Evolutionary conservation across 805 yeast species (phyloP).

Genomic region (Candida manassasensis): DNA sequence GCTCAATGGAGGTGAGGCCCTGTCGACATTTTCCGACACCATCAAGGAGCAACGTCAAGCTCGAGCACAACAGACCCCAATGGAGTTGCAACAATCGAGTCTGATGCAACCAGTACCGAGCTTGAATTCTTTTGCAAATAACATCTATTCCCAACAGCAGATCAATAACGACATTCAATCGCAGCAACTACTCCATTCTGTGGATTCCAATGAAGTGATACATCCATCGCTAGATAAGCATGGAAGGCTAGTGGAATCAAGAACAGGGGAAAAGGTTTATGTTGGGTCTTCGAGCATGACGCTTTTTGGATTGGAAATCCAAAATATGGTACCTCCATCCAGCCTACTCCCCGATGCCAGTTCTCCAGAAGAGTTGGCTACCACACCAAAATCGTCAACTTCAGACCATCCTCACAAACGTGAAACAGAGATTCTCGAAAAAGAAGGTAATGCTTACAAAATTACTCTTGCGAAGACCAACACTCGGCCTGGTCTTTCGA

Average conservation of each 20-base stretch:
- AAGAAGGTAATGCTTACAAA: slow-evolving; percentile 73
- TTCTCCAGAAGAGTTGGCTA: slow-evolving; percentile 5
- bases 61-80: slow-evolving; percentile 3
- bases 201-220: slow-evolving; percentile 44
- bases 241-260: slow-evolving; percentile 66
- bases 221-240: slow-evolving; percentile 69
- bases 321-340: slow-evolving; percentile 48
- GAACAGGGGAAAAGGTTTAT: slow-evolving; percentile 71
- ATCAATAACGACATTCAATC: slow-evolving; percentile 4
- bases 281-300: slow-evolving; percentile 86
- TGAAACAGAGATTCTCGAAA: slow-evolving; percentile 58
- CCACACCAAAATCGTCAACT: slow-evolving; percentile 4
- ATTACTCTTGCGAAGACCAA: slow-evolving; percentile 65
- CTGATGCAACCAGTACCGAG: neutral
- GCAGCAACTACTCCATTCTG: neutral
- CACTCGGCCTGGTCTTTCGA: slow-evolving; percentile 62
- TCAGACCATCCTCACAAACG: slow-evolving; percentile 15
- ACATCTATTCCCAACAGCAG: slow-evolving; percentile 5
- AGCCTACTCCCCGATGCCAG: slow-evolving; percentile 6
- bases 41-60: slow-evolving; percentile 4
- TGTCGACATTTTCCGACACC: slow-evolving; percentile 4
- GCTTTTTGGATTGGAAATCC: slow-evolving; percentile 71
- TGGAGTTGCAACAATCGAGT: slow-evolving; percentile 1
- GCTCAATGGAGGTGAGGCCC: slow-evolving; percentile 26
- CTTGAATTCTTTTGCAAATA: slow-evolving; percentile 1